Evolutionary conservation across 78 protist species (phyloP).

Genomic region (Dictyostelium citrinum): DNA sequence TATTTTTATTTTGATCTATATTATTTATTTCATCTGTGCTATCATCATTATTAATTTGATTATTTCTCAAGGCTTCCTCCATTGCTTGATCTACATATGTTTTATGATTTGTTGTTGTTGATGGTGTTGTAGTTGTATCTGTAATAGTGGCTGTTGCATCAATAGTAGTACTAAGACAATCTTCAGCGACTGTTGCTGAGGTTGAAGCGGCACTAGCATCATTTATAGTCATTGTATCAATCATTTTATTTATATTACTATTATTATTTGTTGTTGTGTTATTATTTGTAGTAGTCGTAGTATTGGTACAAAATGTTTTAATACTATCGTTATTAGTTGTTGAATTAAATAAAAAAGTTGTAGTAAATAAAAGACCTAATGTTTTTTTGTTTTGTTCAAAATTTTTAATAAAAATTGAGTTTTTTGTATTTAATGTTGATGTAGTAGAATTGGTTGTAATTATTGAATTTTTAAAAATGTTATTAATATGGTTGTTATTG

Average conservation of each 20-base stretch:
- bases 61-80: neutral
- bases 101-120: neutral
- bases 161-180: neutral
- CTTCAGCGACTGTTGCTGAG: neutral
- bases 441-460: neutral
- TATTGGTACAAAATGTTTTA: conserved; percentile 1
- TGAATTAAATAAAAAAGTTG: conserved; percentile 28
- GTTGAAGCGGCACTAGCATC: conserved; percentile 15
- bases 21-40: neutral
- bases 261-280: neutral
- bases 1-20: neutral
- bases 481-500: neutral
- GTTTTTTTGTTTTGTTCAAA: neutral
- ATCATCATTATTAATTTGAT: neutral
- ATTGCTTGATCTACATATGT: neutral
- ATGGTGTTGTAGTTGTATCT: neutral
- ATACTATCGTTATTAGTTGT: neutral
- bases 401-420: neutral
- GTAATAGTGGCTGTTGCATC: neutral
- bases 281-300: neutral
- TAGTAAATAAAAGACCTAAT: conserved; percentile 26
- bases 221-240: neutral
- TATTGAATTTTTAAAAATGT: neutral
- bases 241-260: neutral
- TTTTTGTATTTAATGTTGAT: neutral